Evolutionary conservation across 768 basidiomycete species (phyloP), one percentile per base, ranked within the genome.

Genomic region (Hortiboletus campestris): DNA sequence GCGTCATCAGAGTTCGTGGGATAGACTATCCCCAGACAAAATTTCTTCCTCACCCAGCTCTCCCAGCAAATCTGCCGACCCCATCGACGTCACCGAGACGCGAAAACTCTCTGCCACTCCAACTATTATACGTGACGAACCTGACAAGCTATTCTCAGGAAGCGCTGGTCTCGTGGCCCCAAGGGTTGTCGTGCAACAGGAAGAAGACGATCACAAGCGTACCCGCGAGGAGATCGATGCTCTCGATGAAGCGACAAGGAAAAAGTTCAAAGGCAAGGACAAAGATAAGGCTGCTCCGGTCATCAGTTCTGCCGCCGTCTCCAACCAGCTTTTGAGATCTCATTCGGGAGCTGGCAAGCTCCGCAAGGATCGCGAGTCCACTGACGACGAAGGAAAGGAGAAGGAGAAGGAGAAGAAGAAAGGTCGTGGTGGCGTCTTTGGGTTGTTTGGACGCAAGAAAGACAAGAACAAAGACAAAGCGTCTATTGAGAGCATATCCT

Each of bases 101-200:
- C 81, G 81, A 51, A 86, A 89, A 60, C 75, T 94, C 51, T 87
- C 84, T 11, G 84, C 82, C 54, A 95, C 92, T 0, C 94, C 94
- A 2, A 76, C 80, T 2, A 84, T 95, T 20, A 89, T 84, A 12
- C 85, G 88, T 16, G 83, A 83, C 17, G 78, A 72, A 31, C 77
- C 73, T 31, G 62, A 46, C 61, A 67, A 56, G 40, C 51, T 36
- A 42, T 51, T 56, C 19, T 20, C 51, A 25, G 62, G 49, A 14
- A 31, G 51, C 45, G 46, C 32, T 53, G 72, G 59, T 10, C 70
- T 74, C 6, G 45, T 76, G 34, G 68, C 72, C 20, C 72, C 77
- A 16, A 80, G 75, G 57, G 68, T 70, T 19, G 64, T 74, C 51
- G 67, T 76, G 63, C 74, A 78, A 50, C 75, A 76, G 61, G 75